Conservation (phyloP, 371 early-diverging fungal genomes). For the Chytridium lagenaria region DNA sequence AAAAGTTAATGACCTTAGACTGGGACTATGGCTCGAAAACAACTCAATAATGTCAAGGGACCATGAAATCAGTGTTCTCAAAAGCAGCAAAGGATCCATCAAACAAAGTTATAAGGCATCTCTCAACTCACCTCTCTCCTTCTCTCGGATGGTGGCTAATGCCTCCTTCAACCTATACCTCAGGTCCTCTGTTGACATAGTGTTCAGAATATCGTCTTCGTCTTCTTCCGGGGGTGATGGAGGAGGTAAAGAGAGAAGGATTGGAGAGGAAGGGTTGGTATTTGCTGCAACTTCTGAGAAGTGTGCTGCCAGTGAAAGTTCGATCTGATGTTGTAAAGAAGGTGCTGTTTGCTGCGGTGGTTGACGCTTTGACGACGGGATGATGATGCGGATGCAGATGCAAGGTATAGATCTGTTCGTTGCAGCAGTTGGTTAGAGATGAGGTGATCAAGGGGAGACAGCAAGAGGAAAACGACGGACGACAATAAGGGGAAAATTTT, state of each 20-base stretch:
- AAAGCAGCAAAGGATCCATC: neutral
- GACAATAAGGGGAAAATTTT: no score
- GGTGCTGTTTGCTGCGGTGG: no score
- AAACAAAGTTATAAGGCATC: neutral
- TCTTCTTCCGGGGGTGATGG: neutral
- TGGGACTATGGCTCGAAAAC: neutral
- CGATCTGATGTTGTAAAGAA: no score
- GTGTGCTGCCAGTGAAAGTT: no score
- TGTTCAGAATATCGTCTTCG: neutral
- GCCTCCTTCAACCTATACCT: constrained; percentile 13
- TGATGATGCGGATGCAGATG: no score
- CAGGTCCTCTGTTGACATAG: constrained; percentile 8
- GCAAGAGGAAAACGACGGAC: no score
- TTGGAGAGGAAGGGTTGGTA: neutral
- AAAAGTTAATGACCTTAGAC: neutral
- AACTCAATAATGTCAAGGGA: neutral
- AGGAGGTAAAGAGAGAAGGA: neutral
- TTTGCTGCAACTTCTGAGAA: no score
- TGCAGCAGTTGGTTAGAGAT: no score
- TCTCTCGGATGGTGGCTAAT: constrained; percentile 12
- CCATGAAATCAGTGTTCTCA: neutral
- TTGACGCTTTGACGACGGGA: no score
- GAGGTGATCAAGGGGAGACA: no score
- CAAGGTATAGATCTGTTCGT: no score
- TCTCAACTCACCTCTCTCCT: constrained; percentile 16